Conservation (phyloP, 179 eudicot genomes). For the Vitellaria paradoxa region DNA sequence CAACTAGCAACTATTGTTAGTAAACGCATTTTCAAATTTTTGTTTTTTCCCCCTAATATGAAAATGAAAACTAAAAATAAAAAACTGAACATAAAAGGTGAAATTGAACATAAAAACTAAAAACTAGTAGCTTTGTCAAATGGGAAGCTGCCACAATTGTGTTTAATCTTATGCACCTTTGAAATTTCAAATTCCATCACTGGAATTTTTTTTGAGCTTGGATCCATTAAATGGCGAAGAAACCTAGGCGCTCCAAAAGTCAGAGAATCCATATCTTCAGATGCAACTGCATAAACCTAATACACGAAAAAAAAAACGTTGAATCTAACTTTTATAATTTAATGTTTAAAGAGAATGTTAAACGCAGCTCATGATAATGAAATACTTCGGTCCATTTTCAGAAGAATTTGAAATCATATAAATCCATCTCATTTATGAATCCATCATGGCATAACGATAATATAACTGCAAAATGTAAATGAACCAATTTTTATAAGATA, state of each 20-base stretch:
- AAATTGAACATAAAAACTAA: not conserved
- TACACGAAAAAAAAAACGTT: not conserved
- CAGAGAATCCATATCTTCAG: constrained; percentile 98
- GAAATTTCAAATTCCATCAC: constrained; percentile 97
- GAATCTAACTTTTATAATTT: not conserved
- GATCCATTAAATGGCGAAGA: constrained; percentile 98
- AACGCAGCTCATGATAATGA: not conserved
- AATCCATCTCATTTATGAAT: not conserved
- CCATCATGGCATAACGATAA: not conserved
- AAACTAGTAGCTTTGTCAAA: not conserved
- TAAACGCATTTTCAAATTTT: no score
- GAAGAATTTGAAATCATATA: not conserved
- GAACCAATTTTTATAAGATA: not conserved
- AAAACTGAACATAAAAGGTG: not conserved
- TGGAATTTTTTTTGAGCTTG: constrained; percentile 92
- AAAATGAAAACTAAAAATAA: no score
- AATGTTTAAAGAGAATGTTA: not conserved
- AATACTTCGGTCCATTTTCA: not conserved
- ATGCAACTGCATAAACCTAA: constrained; percentile 96
- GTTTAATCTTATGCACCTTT: constrained; percentile 47
- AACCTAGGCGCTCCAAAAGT: constrained; percentile 96
- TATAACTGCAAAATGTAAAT: not conserved
- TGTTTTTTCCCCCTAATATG: no score
- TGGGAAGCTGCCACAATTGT: not conserved
- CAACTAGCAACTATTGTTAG: no score